phyloP scores from a whole-genome alignment of 192 early-diverging fungal species.

The Coemansia sp. region DNA sequence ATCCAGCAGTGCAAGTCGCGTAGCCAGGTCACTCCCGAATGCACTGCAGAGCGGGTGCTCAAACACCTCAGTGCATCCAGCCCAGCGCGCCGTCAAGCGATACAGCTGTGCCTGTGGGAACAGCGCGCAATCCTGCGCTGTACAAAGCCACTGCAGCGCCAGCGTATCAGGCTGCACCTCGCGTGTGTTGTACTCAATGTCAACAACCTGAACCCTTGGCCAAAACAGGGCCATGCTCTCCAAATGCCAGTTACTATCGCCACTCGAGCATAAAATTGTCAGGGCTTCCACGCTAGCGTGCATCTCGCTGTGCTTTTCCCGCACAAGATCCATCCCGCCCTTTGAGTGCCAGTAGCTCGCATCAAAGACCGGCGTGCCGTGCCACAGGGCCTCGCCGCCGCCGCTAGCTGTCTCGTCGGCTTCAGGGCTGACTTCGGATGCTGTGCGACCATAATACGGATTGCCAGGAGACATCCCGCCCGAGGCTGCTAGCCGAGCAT shows the following conservation, averaged over 20 bases:
- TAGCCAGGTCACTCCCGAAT: conserved; percentile 16
- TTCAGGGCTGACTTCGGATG: not conserved
- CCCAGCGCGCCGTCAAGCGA: conserved; percentile 43
- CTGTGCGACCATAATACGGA: not conserved
- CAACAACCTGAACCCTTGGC: conserved; percentile 33
- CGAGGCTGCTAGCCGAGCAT: conserved; percentile 8
- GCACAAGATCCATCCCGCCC: conserved; percentile 45
- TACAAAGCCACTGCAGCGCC: conserved; percentile 32
- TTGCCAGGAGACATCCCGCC: not conserved
- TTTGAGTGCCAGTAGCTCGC: conserved; percentile 35
- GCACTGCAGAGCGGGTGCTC: conserved; percentile 34
- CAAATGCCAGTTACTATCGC: conserved; percentile 22
- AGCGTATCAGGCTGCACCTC: conserved; percentile 33
- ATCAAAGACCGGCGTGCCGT: conserved; percentile 49
- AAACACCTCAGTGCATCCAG: conserved; percentile 49
- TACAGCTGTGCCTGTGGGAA: conserved; percentile 38
- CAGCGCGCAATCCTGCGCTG: conserved; percentile 29
- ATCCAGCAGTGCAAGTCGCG: conserved; percentile 29
- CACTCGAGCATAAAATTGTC: conserved; percentile 11
- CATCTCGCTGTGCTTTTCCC: conserved; percentile 25
- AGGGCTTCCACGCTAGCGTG: conserved; percentile 27
- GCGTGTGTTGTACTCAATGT: conserved; percentile 32
- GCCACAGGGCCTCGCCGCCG: conserved; percentile 21
- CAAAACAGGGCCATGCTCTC: conserved; percentile 41
- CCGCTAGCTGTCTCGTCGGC: conserved; percentile 7